Percentiles rank a stretch among this genome's conserved stretches.
Evolutionary conservation across 2,329 filamentous ascomycete species (phyloP).

Genomic region (Clonostachys chloroleuca): DNA sequence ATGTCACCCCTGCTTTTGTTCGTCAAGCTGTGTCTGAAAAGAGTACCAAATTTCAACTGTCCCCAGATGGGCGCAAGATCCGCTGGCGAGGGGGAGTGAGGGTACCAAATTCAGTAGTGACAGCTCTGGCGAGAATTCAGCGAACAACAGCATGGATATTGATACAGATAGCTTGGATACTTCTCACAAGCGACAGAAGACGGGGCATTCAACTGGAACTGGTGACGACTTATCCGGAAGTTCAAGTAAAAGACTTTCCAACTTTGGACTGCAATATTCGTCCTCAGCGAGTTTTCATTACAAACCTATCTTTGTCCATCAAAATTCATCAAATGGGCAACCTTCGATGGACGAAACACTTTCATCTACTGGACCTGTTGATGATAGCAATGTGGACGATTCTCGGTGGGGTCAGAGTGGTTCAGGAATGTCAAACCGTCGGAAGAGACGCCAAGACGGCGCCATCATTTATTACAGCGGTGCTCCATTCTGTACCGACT

Average conservation of each 20-base stretch:
- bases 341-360: constrained; percentile 42
- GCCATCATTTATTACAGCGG: constrained; percentile 82
- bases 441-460: constrained; percentile 58
- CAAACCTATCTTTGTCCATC: constrained; percentile 56
- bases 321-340: constrained; percentile 38
- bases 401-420: constrained; percentile 41
- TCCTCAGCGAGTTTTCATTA: constrained; percentile 53
- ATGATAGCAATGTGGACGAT: constrained; percentile 42
- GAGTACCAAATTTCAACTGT: constrained; percentile 74
- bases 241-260: constrained; percentile 30
- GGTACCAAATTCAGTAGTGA: constrained; percentile 65
- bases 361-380: constrained; percentile 40
- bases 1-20: constrained; percentile 75
- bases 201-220: constrained; percentile 15
- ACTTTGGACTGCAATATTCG: constrained; percentile 27
- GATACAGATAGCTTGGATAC: constrained; percentile 39
- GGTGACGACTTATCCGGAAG: constrained; percentile 25
- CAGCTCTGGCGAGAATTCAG: constrained; percentile 44
- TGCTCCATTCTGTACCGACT: constrained; percentile 74
- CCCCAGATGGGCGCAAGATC: constrained; percentile 72
- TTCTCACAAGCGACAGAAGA: constrained; percentile 41
- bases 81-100: constrained; percentile 70
- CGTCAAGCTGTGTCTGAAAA: constrained; percentile 65
- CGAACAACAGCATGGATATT: constrained; percentile 36
- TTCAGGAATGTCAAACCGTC: constrained; percentile 41